Conservation (phyloP, 2,329 filamentous ascomycete genomes). For the Tolypocladium album region DNA sequence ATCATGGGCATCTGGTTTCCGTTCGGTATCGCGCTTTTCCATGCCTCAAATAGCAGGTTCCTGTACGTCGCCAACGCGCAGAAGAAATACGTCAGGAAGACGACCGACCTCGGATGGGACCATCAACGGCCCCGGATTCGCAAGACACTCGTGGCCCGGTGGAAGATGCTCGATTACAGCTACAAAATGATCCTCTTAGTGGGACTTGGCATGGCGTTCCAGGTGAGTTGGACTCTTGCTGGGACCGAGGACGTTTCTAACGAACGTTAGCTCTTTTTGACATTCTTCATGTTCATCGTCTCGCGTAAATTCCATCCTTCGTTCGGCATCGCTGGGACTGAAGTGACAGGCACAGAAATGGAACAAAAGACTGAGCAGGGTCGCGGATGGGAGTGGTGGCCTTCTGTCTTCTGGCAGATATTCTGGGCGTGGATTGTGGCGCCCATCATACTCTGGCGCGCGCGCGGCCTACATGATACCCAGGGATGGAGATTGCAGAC, state of each 20-base stretch:
- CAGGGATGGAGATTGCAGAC: conserved; percentile 58
- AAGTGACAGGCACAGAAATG: conserved; percentile 43
- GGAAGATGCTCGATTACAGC: conserved; percentile 31
- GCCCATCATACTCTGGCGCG: conserved; percentile 50
- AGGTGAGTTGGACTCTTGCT: conserved; percentile 28
- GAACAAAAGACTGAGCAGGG: conserved; percentile 34
- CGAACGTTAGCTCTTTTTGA: conserved; percentile 39
- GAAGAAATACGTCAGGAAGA: conserved; percentile 24
- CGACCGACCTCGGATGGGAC: conserved; percentile 1
- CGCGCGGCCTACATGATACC: conserved; percentile 50
- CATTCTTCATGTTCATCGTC: conserved; percentile 48
- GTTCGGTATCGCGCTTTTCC: conserved; percentile 54
- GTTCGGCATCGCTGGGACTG: conserved; percentile 51
- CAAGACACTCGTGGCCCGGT: conserved; percentile 22
- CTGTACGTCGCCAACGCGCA: conserved; percentile 47
- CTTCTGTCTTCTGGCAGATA: conserved; percentile 53
- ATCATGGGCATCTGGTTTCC: conserved; percentile 57
- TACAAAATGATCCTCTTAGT: conserved; percentile 39
- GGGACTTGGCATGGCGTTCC: conserved; percentile 40
- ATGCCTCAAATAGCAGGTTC: conserved; percentile 52
- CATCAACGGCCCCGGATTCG: conserved; percentile 5
- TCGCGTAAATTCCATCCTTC: conserved; percentile 55
- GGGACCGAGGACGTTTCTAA: not conserved
- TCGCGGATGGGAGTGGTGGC: conserved; percentile 59
- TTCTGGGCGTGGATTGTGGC: conserved; percentile 53